Percentiles rank a stretch among this genome's conserved stretches.
Evolutionary conservation across 345 rosid species (phyloP).

Genomic region (Passiflora organensis): DNA sequence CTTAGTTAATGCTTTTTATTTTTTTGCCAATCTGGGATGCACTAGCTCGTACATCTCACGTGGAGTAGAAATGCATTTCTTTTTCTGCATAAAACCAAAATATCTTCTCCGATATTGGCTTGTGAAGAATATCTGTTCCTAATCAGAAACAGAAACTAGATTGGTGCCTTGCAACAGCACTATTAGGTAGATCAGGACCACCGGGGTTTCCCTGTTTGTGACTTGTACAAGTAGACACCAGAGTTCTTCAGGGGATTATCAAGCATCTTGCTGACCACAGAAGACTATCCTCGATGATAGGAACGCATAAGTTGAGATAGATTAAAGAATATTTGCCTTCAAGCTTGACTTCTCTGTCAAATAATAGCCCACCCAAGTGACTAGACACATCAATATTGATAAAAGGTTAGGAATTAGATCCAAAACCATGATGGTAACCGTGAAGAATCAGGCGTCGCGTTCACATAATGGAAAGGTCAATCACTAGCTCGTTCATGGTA

Average conservation of each 20-base stretch:
- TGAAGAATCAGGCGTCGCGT: slow-evolving; percentile 14
- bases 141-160: slow-evolving; percentile 23
- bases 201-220: no score
- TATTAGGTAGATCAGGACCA: slow-evolving; percentile 4
- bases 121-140: slow-evolving; percentile 19
- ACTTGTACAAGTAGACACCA: not conserved
- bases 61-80: slow-evolving; percentile 27
- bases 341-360: not conserved
- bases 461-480: slow-evolving; percentile 9
- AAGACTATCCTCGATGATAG: not conserved
- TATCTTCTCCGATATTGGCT: slow-evolving; percentile 17
- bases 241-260: not conserved
- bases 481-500: not conserved
- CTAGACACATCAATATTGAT: not conserved
- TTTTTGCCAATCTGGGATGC: slow-evolving; percentile 18
- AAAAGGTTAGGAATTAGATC: slow-evolving; percentile 23
- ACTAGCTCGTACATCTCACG: slow-evolving; percentile 20
- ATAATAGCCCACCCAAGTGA: slow-evolving; percentile 1
- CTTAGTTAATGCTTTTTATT: slow-evolving; percentile 11
- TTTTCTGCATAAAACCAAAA: slow-evolving; percentile 19
- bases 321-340: slow-evolving; percentile 12
- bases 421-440: slow-evolving; percentile 11
- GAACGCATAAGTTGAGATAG: not conserved
- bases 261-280: not conserved
- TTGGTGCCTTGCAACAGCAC: slow-evolving; percentile 20